phyloP scores from a whole-genome alignment of 768 basidiomycete species.

The Russula olivacea region DNA sequence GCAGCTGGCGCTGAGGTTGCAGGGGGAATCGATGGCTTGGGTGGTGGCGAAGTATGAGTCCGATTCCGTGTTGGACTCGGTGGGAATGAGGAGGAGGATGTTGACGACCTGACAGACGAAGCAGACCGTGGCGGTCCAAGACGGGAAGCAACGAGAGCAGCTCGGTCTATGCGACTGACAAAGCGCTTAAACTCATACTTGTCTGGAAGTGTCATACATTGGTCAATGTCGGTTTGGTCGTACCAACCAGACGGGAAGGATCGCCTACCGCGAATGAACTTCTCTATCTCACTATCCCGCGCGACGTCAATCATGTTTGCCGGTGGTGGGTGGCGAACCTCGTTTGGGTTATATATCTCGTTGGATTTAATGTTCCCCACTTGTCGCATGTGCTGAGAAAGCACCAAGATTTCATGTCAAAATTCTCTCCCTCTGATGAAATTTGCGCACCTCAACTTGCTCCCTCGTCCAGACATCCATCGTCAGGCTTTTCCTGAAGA shows the following conservation, averaged over 20 bases:
- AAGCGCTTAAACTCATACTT: slow-evolving; percentile 79
- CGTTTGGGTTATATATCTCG: slow-evolving; percentile 74
- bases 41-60: slow-evolving; percentile 26
- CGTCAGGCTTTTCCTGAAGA: slow-evolving; percentile 76
- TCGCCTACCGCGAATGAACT: slow-evolving; percentile 75
- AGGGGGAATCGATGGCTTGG: slow-evolving; percentile 17
- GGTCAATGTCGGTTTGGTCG: neutral
- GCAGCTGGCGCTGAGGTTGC: slow-evolving; percentile 5
- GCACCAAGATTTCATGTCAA: slow-evolving; percentile 18
- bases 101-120: slow-evolving; percentile 19
- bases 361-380: slow-evolving; percentile 84
- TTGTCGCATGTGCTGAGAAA: slow-evolving; percentile 61
- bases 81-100: slow-evolving; percentile 6
- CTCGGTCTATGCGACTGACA: slow-evolving; percentile 32
- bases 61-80: slow-evolving; percentile 3
- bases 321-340: slow-evolving; percentile 74
- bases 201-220: slow-evolving; percentile 36
- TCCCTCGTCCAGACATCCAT: slow-evolving; percentile 86
- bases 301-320: slow-evolving; percentile 71
- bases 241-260: neutral
- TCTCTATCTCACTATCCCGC: slow-evolving; percentile 86
- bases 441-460: slow-evolving; percentile 67
- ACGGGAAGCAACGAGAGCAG: slow-evolving; percentile 29
- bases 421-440: slow-evolving; percentile 6
- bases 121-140: slow-evolving; percentile 32